Conservation (phyloP, 192 early-diverging fungal species). For the Umbelopsis sp. region DNA sequence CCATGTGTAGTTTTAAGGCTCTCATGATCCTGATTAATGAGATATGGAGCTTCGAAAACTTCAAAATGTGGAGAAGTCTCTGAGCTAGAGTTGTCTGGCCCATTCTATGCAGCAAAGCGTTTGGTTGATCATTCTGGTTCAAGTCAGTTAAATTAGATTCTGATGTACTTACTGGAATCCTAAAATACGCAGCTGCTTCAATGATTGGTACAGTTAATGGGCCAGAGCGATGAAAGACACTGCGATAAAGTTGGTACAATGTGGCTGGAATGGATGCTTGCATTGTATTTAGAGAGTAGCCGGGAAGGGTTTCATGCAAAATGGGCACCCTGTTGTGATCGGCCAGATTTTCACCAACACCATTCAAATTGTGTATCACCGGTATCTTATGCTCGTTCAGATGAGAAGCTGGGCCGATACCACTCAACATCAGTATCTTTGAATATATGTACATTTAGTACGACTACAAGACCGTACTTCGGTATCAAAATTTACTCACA, state of each 20-base stretch:
- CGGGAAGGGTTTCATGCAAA: neutral
- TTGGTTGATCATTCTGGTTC: no score
- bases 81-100: conserved; percentile 1
- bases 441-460: neutral
- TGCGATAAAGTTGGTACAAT: neutral
- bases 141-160: no score
- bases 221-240: neutral
- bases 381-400: conserved; percentile 1
- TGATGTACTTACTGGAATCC: neutral
- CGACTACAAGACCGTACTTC: no score
- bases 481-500: neutral
- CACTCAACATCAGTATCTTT: conserved; percentile 7
- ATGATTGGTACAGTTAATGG: conserved; percentile 5
- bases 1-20: neutral
- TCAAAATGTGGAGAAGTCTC: neutral
- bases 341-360: conserved; percentile 6
- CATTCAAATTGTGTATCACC: neutral
- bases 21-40: conserved; percentile 8
- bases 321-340: conserved; percentile 11
- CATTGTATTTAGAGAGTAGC: neutral
- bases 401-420: neutral
- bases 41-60: conserved; percentile 9
- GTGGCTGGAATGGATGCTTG: neutral
- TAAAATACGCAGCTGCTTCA: neutral
- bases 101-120: neutral